Base-by-base conservation (phyloP, 768 basidiomycete species). In the Tulasnella sp. region DNA sequence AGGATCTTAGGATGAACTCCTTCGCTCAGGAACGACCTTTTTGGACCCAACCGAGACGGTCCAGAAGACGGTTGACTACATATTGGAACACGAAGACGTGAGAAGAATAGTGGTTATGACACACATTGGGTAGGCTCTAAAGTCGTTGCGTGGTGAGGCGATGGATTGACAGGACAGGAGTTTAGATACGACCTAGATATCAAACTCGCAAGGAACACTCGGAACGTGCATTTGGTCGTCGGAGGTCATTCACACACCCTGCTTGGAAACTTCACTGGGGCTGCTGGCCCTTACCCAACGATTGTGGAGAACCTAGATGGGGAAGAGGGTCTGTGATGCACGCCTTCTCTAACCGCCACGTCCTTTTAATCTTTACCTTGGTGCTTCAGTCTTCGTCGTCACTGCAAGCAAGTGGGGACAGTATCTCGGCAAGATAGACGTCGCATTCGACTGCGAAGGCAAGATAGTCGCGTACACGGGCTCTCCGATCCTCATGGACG, bases 181-280 rank as follows among this genome's bases (percentile, higher is more conserved):
- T 3, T 31, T 37, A 78, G 74, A 85, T 86, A 86, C 78, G 84
- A 84, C 34, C 78, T 84, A 49, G 86, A 86, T 79, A 84, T 85
- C 74, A 80, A 82, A 36, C 81, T 86, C 39, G 86, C 86, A 2
- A 75, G 83, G 76, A 80, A 82, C 38, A 85, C 84, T 22, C 81
- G 77, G 39, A 85, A 83, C 37, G 83, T 86, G 72, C 83, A 85
- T 74, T 80, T 86, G 19, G 79, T 81, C 31, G 52, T 80, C n/a
- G 80, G 84, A n/a, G 86, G 84, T 15, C 86, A 85, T 79, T 85
- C 84, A 3, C 86, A 86, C 78, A 86, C 86, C 25, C 84, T 85
- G 25, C 81, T 86, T 22, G 86, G 85, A 31, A 83, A 85, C 68
- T 82, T 85, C 76, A 80, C 82, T 29, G 83, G 81, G 37, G 84